Conservation (phyloP, 306 rosid genomes). For the Pueraria montana region DNA sequence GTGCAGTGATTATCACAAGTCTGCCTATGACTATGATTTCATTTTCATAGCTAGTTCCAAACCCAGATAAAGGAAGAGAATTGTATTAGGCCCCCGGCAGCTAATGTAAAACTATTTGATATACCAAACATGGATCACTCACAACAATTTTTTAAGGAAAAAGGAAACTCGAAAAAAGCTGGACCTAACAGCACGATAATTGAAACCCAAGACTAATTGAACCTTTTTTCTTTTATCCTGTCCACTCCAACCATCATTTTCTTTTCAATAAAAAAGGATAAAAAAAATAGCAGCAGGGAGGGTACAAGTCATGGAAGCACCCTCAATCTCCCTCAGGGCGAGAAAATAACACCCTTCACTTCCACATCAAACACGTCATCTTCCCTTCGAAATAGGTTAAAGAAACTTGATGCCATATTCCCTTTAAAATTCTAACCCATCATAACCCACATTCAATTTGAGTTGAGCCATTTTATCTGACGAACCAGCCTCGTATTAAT, state of each 20-base stretch:
- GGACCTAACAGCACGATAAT: not conserved
- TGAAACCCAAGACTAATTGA: not conserved
- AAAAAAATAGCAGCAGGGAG: not conserved
- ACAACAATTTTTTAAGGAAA: not conserved
- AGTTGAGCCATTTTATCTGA: constrained; percentile 29
- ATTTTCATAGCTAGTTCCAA: not conserved
- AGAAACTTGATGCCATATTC: not conserved
- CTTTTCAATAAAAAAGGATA: not conserved
- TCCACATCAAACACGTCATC: constrained; percentile 16
- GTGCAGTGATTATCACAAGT: not conserved
- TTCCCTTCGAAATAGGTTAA: not conserved
- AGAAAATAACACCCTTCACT: constrained; percentile 3
- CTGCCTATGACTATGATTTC: not conserved
- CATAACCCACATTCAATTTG: not conserved
- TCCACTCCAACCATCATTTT: constrained; percentile 14
- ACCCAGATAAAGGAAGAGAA: not conserved
- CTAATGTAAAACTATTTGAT: not conserved
- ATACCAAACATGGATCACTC: not conserved
- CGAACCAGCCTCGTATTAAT: constrained; percentile 3
- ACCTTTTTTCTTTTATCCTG: not conserved
- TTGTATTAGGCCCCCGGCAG: not conserved
- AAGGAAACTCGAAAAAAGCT: not conserved
- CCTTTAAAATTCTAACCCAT: constrained; percentile 26
- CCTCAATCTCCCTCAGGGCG: not conserved
- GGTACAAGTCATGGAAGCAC: not conserved